phyloP scores from a whole-genome alignment of 2,329 filamentous ascomycete species.

The Nemania bipapillata region DNA sequence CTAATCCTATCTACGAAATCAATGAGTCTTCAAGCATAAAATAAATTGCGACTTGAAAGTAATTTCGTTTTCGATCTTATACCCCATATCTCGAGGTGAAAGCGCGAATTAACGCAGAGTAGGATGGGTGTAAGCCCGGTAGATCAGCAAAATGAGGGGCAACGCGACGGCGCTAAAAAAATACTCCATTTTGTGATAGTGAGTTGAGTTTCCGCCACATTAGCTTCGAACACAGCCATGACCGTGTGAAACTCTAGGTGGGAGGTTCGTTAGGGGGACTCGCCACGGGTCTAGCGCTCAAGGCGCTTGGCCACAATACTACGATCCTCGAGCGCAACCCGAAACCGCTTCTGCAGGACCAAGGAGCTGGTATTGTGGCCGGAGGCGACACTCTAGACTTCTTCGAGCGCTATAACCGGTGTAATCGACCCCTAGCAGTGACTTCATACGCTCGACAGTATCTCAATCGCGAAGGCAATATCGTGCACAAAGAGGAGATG shows the following conservation, averaged over 20 bases:
- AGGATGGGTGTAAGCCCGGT: slow-evolving; percentile 33
- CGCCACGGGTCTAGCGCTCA: slow-evolving; percentile 55
- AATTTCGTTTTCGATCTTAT: neutral
- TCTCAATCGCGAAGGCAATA: slow-evolving; percentile 49
- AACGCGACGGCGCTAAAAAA: slow-evolving; percentile 20
- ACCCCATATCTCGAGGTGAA: neutral
- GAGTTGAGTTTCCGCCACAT: neutral
- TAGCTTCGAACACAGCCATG: neutral
- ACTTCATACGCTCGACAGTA: slow-evolving; percentile 51
- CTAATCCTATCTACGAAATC: neutral
- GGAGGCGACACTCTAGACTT: slow-evolving; percentile 57
- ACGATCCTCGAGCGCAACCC: slow-evolving; percentile 59
- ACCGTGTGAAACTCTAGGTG: slow-evolving; percentile 46
- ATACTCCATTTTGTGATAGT: slow-evolving; percentile 48
- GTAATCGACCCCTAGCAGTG: slow-evolving; percentile 51
- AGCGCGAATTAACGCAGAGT: neutral
- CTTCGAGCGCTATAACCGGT: slow-evolving; percentile 56
- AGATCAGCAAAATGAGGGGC: slow-evolving; percentile 23
- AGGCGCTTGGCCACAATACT: slow-evolving; percentile 55
- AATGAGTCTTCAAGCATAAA: neutral
- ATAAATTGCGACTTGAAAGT: neutral
- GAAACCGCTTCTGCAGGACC: slow-evolving; percentile 58
- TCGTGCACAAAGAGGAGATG: slow-evolving; percentile 51
- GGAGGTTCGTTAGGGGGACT: slow-evolving; percentile 58
- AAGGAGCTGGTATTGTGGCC: slow-evolving; percentile 61